phyloP scores from a whole-genome alignment of 148 eudicot genomes.

The Hydrangea macrophylla region DNA sequence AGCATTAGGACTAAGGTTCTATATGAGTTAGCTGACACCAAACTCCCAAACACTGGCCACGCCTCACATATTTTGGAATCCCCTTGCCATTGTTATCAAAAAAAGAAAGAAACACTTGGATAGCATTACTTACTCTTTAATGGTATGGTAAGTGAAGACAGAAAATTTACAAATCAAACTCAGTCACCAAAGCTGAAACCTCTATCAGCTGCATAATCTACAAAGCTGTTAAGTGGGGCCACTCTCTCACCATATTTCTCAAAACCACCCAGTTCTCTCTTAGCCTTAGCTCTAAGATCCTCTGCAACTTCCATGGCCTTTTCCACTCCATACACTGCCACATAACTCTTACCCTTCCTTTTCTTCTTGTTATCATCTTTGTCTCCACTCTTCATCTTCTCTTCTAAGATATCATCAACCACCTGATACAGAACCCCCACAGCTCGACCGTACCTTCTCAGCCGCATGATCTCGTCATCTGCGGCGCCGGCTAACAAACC shows the following conservation, averaged over 20 bases:
- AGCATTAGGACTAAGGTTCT: too few relatives aligned
- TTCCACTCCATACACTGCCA: conserved; percentile 70
- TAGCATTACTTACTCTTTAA: too few relatives aligned
- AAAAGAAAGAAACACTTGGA: too few relatives aligned
- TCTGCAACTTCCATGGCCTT: conserved; percentile 82
- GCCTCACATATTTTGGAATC: too few relatives aligned
- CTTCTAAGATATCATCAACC: conserved; percentile 64
- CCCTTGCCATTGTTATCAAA: too few relatives aligned
- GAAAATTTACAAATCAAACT: conserved; percentile 1
- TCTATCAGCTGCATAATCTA: conserved; percentile 91
- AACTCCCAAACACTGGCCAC: too few relatives aligned
- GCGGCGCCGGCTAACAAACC: conserved; percentile 72
- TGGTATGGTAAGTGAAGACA: too few relatives aligned
- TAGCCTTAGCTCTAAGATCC: conserved; percentile 66
- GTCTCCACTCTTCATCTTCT: conserved; percentile 21
- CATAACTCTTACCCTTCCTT: conserved; percentile 66
- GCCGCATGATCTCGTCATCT: conserved; percentile 67
- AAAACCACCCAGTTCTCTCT: conserved; percentile 66
- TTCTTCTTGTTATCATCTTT: conserved; percentile 22
- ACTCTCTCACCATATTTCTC: conserved; percentile 75
- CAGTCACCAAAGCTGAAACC: conserved; percentile 53
- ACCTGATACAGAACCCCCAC: conserved; percentile 87
- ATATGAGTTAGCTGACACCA: too few relatives aligned
- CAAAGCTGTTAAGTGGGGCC: conserved; percentile 70
- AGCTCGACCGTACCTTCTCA: conserved; percentile 76